Evolutionary conservation across 2,329 filamentous ascomycete species (phyloP), one percentile per base, ranked within the genome.

Genomic region (Alternaria sp.): DNA sequence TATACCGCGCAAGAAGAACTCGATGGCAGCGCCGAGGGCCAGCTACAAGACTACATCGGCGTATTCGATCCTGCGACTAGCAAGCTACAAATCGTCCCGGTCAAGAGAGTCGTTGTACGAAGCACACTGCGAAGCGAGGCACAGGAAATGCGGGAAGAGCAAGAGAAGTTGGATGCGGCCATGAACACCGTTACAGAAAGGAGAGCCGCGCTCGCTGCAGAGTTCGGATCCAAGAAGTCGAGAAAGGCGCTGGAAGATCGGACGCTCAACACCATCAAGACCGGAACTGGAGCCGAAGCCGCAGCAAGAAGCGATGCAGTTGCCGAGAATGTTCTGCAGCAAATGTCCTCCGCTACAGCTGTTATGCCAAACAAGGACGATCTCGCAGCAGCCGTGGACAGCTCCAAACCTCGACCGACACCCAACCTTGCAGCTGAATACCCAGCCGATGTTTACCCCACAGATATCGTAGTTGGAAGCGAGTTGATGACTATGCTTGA

Each of bases 211-310:
- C 86, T 96, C 11, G 90, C 90, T 39, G 84, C 90, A 68, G 87
- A 89, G 31, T 96, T 96, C 71, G 92, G 92, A 75, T 94, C 91
- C 26, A 93, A 91, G 81, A 94, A 93, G 79, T 90, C 91, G 23
- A 90, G 88, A 82, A 94, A 93, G 79, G 89, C 87, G 1, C 87
- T 95, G 66, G 82, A 84, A 28, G 85, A 88, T 55, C 83, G 85
- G 63, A 87, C 87, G 2, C 84, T 90, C 68, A 93, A 93, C 71
- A 89, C 90, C 17, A 92, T 94, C 66, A 72, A 73, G 28, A 71
- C 68, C 17, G 59, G 62, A 48, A 59, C 68, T 36, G 56, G 66
- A 28, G 68, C 31, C 8, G 44, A 48, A 10, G 44, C 34, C 3
- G 44, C 29, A 2, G 44, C 31, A 0, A 48, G 44, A 1, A 48